These are phyloP conservation scores for Thielaviopsis cerberus DNA, from an alignment of 2,329 filamentous ascomycete species.

Conservation along the genomic window DNA sequence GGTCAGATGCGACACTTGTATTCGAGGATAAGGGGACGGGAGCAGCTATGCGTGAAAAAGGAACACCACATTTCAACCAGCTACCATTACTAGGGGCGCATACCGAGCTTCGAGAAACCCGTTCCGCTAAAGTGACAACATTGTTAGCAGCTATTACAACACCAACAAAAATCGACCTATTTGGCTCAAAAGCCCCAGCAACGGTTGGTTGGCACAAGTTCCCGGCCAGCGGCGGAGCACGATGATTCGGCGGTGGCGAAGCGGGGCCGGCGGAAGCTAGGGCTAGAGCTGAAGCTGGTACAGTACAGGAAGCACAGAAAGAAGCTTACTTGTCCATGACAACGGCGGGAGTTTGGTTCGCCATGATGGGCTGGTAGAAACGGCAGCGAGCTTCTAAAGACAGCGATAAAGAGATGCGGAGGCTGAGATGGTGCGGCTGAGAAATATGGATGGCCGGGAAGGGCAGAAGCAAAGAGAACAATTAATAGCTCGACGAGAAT, in stretches of 20 bases:
- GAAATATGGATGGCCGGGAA: neutral
- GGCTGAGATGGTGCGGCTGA: neutral
- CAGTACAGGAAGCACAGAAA: constrained; percentile 7
- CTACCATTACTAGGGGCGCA: constrained; percentile 16
- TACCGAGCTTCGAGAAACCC: constrained; percentile 97
- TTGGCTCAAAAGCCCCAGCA: neutral
- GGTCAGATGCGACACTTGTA: constrained; percentile 5
- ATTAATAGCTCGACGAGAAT: neutral
- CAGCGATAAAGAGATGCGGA: neutral
- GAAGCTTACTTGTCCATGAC: constrained; percentile 99
- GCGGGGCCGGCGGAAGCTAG: constrained; percentile 5
- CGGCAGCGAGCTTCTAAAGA: constrained; percentile 2
- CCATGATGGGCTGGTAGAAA: constrained; percentile 40
- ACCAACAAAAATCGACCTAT: neutral
- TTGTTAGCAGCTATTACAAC: constrained; percentile 20
- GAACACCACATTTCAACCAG: neutral
- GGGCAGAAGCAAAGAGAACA: neutral
- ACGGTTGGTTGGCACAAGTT: neutral
- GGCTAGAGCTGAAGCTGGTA: neutral
- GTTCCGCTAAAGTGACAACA: constrained; percentile 55
- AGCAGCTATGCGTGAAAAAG: constrained; percentile 9
- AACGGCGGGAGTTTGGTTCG: constrained; percentile 98
- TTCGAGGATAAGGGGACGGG: neutral
- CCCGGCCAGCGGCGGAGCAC: neutral
- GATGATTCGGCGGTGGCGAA: neutral